A percentile compares a stretch with the other conserved stretches of the same genome.
Conservation (phyloP, 2,329 filamentous ascomycete species). For the Chaetomium sp. region DNA sequence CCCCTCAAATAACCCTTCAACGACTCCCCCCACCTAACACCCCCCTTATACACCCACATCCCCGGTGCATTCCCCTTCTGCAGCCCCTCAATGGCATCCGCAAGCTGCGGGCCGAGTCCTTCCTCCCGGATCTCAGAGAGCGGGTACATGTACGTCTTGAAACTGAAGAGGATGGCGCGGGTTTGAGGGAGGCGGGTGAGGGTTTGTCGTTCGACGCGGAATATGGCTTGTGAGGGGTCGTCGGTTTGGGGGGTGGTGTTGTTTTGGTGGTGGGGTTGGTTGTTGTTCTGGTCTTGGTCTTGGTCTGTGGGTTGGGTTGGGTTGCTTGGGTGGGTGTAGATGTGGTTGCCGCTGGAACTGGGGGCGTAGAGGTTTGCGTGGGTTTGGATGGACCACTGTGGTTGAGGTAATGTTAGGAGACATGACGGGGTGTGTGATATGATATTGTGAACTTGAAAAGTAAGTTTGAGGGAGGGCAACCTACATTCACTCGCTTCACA, state of each 20-base stretch:
- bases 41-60: slow-evolving; percentile 49
- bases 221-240: slow-evolving; percentile 25
- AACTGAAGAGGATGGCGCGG: slow-evolving; percentile 44
- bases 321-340: slow-evolving; percentile 29
- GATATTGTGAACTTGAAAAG: neutral
- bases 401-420: no score
- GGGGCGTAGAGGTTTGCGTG: slow-evolving; percentile 36
- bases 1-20: slow-evolving; percentile 41
- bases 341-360: slow-evolving; percentile 29
- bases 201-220: slow-evolving; percentile 47
- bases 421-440: no score
- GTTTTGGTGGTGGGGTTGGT: no score
- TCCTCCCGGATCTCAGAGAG: slow-evolving; percentile 43
- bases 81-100: slow-evolving; percentile 48
- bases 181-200: slow-evolving; percentile 43
- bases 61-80: slow-evolving; percentile 44
- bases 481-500: slow-evolving; percentile 46
- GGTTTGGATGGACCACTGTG: slow-evolving; percentile 45
- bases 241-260: no score
- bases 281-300: slow-evolving; percentile 26
- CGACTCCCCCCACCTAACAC: slow-evolving; percentile 40
- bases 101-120: slow-evolving; percentile 40
- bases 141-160: slow-evolving; percentile 50
- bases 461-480: neutral
- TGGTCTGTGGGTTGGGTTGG: slow-evolving; percentile 32